Conservation (phyloP, 345 rosid species). For the Tarenaya hassleriana region DNA sequence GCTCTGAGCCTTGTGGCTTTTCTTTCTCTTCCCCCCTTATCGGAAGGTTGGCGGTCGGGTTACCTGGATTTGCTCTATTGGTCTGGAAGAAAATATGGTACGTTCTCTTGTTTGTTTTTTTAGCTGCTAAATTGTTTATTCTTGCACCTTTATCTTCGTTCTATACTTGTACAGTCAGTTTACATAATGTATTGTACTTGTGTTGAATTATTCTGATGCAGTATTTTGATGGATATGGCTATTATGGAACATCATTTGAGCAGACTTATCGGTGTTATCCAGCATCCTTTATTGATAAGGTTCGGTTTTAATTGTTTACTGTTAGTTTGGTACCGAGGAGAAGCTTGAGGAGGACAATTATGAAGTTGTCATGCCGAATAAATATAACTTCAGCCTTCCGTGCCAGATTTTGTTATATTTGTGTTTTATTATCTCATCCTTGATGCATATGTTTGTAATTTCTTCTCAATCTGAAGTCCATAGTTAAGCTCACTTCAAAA, state of each 20-base stretch:
- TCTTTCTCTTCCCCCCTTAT: neutral
- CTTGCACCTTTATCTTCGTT: too few species aligned
- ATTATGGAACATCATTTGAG: constrained; percentile 77
- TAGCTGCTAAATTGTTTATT: too few species aligned
- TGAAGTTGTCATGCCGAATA: too few species aligned
- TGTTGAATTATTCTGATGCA: constrained; percentile 19
- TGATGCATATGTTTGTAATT: too few species aligned
- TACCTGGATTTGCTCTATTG: constrained; percentile 3
- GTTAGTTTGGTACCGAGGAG: neutral
- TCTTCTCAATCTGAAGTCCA: too few species aligned
- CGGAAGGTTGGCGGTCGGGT: constrained; percentile 27
- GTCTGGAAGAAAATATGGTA: constrained; percentile 33
- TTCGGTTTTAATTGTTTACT: constrained; percentile 18
- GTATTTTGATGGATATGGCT: constrained; percentile 74
- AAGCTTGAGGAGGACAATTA: too few species aligned
- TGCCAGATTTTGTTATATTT: too few species aligned
- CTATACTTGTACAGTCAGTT: too few species aligned
- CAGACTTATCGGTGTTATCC: constrained; percentile 82
- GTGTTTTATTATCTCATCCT: too few species aligned
- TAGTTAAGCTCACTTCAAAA: too few species aligned
- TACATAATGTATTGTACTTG: too few species aligned
- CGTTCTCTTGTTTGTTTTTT: neutral
- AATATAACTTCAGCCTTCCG: too few species aligned
- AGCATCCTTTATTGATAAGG: constrained; percentile 87
- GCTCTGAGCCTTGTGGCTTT: neutral